Percentiles rank a stretch among this genome's conserved stretches.
phyloP scores from a whole-genome alignment of 1,284 basidiomycete species.

The Trametes polyzona region DNA sequence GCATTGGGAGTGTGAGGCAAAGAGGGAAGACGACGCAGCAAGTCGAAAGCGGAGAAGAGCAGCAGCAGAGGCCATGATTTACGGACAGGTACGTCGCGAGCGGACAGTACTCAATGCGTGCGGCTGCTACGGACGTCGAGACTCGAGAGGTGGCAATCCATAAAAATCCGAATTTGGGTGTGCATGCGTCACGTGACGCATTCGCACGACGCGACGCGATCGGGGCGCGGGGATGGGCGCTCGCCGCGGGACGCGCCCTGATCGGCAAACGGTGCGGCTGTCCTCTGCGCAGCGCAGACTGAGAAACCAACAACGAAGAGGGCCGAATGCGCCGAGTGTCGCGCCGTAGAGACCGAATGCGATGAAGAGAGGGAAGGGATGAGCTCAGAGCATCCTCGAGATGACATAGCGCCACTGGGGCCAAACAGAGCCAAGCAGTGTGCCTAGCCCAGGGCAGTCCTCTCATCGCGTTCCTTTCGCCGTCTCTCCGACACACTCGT shows the following conservation, averaged over 20 bases:
- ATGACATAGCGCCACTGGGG: constrained; percentile 10
- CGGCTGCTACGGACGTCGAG: too few species aligned
- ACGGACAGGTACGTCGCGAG: background rate
- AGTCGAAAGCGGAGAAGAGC: constrained; percentile 11
- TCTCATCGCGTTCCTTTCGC: background rate
- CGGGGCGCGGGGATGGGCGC: background rate
- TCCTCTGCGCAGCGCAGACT: background rate
- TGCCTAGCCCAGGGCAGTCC: constrained; percentile 5
- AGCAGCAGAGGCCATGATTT: constrained; percentile 14
- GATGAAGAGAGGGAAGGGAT: background rate
- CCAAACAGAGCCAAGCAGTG: constrained; percentile 13
- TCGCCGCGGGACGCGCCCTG: background rate
- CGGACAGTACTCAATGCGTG: too few species aligned
- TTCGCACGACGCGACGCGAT: constrained; percentile 15
- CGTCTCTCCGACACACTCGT: background rate
- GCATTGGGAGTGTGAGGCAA: constrained; percentile 1
- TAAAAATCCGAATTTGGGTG: constrained; percentile 5
- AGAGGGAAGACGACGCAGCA: background rate
- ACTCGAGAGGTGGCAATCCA: background rate
- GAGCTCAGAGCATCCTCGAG: too few species aligned
- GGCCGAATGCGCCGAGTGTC: background rate
- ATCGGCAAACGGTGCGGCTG: background rate
- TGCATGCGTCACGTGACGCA: background rate
- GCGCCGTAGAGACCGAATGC: too few species aligned
- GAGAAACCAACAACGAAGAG: background rate